A percentile compares a stretch with the other conserved stretches of the same genome.
Conservation (phyloP, 306 rosid species). For the Quercus parvula region DNA sequence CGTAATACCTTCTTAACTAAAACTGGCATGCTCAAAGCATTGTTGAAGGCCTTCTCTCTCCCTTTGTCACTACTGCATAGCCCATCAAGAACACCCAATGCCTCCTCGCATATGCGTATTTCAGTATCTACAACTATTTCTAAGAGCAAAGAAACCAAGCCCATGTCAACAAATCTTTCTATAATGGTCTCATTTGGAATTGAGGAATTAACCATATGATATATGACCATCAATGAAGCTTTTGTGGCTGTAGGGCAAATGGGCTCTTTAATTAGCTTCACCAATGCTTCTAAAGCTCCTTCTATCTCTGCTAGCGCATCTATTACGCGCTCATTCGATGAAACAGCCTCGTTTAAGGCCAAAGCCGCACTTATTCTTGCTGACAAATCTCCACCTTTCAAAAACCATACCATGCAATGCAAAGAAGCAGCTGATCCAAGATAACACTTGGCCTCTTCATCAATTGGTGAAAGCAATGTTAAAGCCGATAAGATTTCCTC, state of each 20-base stretch:
- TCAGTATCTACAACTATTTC: conserved; percentile 67
- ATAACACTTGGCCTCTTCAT: conserved; percentile 24
- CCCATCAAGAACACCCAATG: conserved; percentile 57
- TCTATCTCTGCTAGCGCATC: conserved; percentile 14
- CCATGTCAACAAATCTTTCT: conserved; percentile 56
- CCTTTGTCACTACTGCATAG: conserved; percentile 50
- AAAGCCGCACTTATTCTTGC: conserved; percentile 25
- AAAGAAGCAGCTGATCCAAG: conserved; percentile 31
- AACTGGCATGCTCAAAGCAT: conserved; percentile 72
- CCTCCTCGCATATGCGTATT: conserved; percentile 55
- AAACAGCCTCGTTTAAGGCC: conserved; percentile 31
- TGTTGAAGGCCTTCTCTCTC: conserved; percentile 39
- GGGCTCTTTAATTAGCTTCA: conserved; percentile 46
- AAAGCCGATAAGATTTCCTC: conserved; percentile 38
- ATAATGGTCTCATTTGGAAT: conserved; percentile 15
- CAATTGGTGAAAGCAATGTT: conserved; percentile 30
- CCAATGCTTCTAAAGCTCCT: conserved; percentile 40
- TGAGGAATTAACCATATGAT: conserved; percentile 38
- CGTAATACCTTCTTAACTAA: conserved; percentile 72
- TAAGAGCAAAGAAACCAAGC: conserved; percentile 54
- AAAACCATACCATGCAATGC: conserved; percentile 33
- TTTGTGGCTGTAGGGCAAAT: conserved; percentile 46
- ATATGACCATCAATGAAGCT: conserved; percentile 53
- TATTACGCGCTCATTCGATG: conserved; percentile 6
- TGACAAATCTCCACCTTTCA: conserved; percentile 38